Conservation (phyloP, 257 asterid genomes). For the Scutellaria barbata region DNA sequence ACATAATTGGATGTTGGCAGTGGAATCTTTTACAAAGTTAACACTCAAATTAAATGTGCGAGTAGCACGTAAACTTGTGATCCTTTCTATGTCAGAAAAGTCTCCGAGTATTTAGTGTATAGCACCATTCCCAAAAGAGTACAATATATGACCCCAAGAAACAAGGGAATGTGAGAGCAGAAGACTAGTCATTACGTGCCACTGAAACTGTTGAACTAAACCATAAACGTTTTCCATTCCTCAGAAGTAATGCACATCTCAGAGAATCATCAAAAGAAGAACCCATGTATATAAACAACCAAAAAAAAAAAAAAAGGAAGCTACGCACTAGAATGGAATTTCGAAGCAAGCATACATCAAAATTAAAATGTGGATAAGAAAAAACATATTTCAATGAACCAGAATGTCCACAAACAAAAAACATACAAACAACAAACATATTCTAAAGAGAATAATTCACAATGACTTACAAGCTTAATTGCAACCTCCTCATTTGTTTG, state of each 20-base stretch:
- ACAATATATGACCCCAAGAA: not conserved
- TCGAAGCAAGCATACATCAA: slow-evolving; percentile 10
- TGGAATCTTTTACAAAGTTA: too few species aligned
- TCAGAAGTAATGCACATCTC: not conserved
- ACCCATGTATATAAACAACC: not conserved
- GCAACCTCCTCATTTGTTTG: slow-evolving; percentile 78
- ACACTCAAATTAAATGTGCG: not conserved
- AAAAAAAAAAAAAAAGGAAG: not conserved
- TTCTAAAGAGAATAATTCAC: not conserved
- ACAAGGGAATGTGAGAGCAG: not conserved
- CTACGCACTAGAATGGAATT: not conserved
- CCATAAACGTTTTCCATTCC: not conserved
- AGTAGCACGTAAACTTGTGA: not conserved
- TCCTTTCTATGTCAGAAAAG: not conserved
- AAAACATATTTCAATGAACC: slow-evolving; percentile 2
- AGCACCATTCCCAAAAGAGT: not conserved
- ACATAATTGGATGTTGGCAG: too few species aligned
- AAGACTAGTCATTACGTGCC: not conserved
- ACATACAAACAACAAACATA: not conserved
- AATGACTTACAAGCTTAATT: slow-evolving; percentile 56
- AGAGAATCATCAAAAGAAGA: not conserved
- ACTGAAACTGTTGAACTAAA: not conserved
- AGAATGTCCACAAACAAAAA: slow-evolving; percentile 2
- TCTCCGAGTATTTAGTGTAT: not conserved
- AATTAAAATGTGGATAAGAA: slow-evolving; percentile 3